Evolutionary conservation across 2,329 filamentous ascomycete genomes (phyloP), one percentile per base, ranked within the genome.

Genomic region (Sarocladiaceae sp.): DNA sequence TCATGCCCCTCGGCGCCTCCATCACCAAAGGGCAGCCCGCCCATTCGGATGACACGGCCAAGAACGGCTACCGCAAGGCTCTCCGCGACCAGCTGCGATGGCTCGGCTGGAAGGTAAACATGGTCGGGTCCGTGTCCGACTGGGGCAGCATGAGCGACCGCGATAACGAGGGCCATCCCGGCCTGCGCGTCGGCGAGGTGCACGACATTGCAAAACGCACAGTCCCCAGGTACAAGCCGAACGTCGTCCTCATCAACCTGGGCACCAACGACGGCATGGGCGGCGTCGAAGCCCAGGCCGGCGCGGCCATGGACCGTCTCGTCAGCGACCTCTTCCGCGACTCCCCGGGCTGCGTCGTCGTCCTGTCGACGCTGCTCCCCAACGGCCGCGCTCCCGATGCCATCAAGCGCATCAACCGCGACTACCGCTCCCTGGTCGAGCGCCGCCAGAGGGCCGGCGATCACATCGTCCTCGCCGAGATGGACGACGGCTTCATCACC

Each of bases 41-140:
- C 12, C n/a, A n/a, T n/a, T 19, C 19, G 6, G 34, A 47, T 12
- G 26, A 41, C 37, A 64, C 65, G 49, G n/a, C n/a, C n/a, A n/a
- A n/a, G n/a, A n/a, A n/a, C n/a, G 64, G 65, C 24, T 68, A 67
- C 57, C 63, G 65, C 26, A 51, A 52, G 33, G 45, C 47, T 24
- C 55, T 68, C 2, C 56, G 58, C 24, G 47, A 51, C 12, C 48
- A 55, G 32, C 54, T 66, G 19, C 33, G 46, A 2, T 48, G 41
- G 11, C 50, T 52, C 6, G 61, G 60, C 18, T 60, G 48, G 56
- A 53, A 31, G 49, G 57, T 52, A 45, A 59, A 61, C 57, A 66
- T 65, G 57, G 64, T 68, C 13, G 66, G 66, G 19, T 31, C 23
- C 13, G 59, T 51, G n/a, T 53, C 54, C 19, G 46, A 56, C 16